Percentiles rank a stretch among this genome's conserved stretches.
Conservation (phyloP, 352 stramenopile species). For the Blastocystis hominis region DNA sequence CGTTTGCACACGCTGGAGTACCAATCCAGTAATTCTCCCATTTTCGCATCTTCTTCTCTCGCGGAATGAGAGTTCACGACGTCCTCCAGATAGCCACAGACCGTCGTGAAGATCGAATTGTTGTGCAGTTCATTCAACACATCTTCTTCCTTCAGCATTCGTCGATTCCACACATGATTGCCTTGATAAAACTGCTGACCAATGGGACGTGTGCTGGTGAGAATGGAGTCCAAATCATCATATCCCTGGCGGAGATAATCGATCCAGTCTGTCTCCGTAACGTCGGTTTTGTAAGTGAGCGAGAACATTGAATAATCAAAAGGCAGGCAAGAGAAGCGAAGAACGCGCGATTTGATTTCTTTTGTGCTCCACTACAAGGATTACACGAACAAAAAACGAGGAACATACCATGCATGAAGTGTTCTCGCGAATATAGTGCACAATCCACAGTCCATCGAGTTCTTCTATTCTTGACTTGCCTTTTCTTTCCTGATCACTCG, state of each 20-base stretch:
- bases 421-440: neutral
- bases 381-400: neutral
- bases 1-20: neutral
- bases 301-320: conserved; percentile 17
- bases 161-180: conserved; percentile 34
- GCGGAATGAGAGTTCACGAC: neutral
- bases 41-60: neutral
- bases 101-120: conserved; percentile 45
- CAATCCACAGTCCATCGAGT: conserved; percentile 4
- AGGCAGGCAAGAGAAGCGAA: neutral
- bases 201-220: neutral
- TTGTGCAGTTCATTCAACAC: conserved; percentile 29
- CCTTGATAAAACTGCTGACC: conserved; percentile 50
- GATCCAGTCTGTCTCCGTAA: neutral
- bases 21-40: neutral
- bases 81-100: neutral
- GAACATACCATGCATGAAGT: neutral
- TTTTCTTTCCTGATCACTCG: too few species aligned
- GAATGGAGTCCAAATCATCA: conserved; percentile 9
- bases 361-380: neutral
- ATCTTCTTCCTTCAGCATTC: conserved; percentile 27
- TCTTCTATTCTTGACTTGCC: neutral
- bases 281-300: neutral
- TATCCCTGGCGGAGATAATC: neutral
- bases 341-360: conserved; percentile 14